These are phyloP conservation scores for Trametes gibbosa DNA, from an alignment of 768 basidiomycete genomes.

Conservation along the genomic window DNA sequence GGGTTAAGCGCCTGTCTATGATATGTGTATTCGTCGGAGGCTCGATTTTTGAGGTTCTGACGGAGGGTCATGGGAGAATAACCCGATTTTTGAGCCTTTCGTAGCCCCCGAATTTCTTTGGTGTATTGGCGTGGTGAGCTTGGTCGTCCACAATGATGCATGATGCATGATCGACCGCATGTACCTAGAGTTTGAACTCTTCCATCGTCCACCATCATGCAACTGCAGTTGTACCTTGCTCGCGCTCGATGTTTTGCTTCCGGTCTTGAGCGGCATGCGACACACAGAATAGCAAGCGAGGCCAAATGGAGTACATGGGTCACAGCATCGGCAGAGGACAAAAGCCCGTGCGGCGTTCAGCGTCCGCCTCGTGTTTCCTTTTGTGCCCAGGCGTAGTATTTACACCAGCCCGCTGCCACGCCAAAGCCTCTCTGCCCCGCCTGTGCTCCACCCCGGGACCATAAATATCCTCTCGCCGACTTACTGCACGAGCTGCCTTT, in stretches of 20 bases:
- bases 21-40: too few relatives aligned
- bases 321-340: conserved; percentile 13
- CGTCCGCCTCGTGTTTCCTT: conserved; percentile 19
- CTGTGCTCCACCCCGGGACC: background rate
- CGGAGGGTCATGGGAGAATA: too few relatives aligned
- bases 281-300: background rate
- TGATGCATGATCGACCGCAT: too few relatives aligned
- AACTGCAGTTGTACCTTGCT: background rate
- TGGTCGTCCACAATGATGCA: too few relatives aligned
- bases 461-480: conserved; percentile 4
- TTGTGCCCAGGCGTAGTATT: conserved; percentile 13
- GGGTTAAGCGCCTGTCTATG: too few relatives aligned
- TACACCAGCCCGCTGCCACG: conserved; percentile 11
- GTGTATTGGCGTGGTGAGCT: too few relatives aligned
- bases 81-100: too few relatives aligned
- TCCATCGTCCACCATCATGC: background rate
- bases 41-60: too few relatives aligned
- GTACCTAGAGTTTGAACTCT: background rate
- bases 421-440: conserved; percentile 9
- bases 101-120: too few relatives aligned
- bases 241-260: background rate
- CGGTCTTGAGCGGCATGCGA: background rate
- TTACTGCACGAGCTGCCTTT: background rate
- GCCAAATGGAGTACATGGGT: background rate
- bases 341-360: too few relatives aligned